Conservation (phyloP, 2,329 filamentous ascomycete genomes). For the Arthrobotrys sinensis region DNA sequence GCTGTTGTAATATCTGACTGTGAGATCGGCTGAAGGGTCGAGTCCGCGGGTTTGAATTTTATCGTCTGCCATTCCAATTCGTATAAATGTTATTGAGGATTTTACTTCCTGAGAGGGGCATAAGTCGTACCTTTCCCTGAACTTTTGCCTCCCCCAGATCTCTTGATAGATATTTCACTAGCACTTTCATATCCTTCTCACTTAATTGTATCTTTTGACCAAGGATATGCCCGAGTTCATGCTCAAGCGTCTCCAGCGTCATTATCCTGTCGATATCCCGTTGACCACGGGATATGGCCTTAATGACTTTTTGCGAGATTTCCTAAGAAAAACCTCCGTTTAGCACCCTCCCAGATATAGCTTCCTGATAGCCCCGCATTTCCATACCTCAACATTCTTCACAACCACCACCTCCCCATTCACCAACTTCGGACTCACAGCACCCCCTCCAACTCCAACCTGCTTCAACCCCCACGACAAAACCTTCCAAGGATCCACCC, state of each 20-base stretch:
- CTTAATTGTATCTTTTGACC: slow-evolving; percentile 71
- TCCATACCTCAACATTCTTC: slow-evolving; percentile 74
- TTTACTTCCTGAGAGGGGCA: not conserved
- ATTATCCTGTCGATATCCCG: slow-evolving; percentile 78
- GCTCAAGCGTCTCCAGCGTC: slow-evolving; percentile 76
- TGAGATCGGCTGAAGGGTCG: slow-evolving; percentile 74
- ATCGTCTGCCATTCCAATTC: slow-evolving; percentile 78
- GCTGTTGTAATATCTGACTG: slow-evolving; percentile 86
- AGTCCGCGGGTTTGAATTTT: slow-evolving; percentile 77
- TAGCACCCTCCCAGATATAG: not conserved
- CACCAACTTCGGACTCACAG: slow-evolving; percentile 66
- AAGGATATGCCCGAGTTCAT: slow-evolving; percentile 73
- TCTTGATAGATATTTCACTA: slow-evolving; percentile 79
- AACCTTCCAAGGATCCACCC: slow-evolving; percentile 63
- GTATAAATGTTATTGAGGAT: slow-evolving; percentile 62
- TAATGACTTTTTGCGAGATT: slow-evolving; percentile 73
- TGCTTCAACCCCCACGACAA: slow-evolving; percentile 63
- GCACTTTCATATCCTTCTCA: slow-evolving; percentile 77
- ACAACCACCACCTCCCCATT: slow-evolving; percentile 70
- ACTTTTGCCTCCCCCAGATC: slow-evolving; percentile 74
- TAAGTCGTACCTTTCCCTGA: slow-evolving; percentile 67
- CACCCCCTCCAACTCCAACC: slow-evolving; percentile 60
- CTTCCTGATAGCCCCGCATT: too few relatives aligned
- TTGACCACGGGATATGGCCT: slow-evolving; percentile 68
- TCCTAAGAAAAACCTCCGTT: slow-evolving; percentile 66